A percentile compares a stretch with the other conserved stretches of the same genome.
Conservation (phyloP, 202 grass and related monocot species). For the Dendrocalamus latiflorus region DNA sequence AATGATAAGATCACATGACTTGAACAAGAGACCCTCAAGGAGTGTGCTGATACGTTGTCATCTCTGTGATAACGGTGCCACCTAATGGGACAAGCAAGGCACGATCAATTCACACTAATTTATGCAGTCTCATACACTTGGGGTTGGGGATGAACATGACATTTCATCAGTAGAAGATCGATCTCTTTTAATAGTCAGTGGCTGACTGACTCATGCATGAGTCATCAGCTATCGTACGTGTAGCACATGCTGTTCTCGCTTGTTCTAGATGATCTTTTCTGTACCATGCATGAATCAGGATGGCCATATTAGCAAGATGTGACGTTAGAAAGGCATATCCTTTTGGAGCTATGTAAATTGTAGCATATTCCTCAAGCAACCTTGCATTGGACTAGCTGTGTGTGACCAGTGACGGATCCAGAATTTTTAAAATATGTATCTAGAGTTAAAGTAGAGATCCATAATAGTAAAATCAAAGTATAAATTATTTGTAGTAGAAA, state of each 20-base stretch:
- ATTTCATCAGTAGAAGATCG: background rate
- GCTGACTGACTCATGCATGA: background rate
- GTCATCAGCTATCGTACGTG: background rate
- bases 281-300: no score
- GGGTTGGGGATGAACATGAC: background rate
- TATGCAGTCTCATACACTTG: background rate
- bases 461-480: no score
- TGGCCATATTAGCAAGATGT: background rate
- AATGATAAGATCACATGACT: background rate
- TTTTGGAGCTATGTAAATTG: background rate
- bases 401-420: no score
- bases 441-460: no score
- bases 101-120: background rate
- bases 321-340: background rate
- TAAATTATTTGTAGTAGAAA: no score
- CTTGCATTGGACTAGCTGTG: background rate
- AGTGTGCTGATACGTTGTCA: background rate
- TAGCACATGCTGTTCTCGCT: background rate
- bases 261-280: background rate
- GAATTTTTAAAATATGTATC: no score
- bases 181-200: background rate
- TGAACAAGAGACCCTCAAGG: background rate
- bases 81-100: slow-evolving; percentile 2
- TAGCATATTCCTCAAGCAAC: background rate
- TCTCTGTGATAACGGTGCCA: background rate